Conservation (phyloP, 2,329 filamentous ascomycete genomes). For the Colletotrichum siamense region DNA sequence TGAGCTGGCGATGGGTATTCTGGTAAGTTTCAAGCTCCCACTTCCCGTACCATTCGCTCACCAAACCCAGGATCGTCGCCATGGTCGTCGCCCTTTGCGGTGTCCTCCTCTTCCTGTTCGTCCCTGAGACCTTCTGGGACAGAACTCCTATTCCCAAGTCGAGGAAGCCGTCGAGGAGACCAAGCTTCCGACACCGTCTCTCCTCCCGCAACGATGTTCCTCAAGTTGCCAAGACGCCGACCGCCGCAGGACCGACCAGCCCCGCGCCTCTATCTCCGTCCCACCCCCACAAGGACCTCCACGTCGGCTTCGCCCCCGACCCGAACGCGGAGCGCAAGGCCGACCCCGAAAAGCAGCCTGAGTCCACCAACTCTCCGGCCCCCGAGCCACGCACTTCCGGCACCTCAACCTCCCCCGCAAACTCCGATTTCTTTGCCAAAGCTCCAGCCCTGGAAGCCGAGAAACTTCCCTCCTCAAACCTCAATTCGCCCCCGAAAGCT, state of each 20-base stretch:
- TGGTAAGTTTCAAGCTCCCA: constrained; percentile 57
- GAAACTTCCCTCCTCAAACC: constrained; percentile 36
- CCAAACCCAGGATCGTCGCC: constrained; percentile 70
- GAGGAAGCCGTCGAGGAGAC: constrained; percentile 42
- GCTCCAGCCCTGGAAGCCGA: constrained; percentile 46
- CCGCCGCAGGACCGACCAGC: neutral
- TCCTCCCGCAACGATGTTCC: constrained; percentile 40
- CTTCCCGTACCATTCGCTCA: constrained; percentile 23
- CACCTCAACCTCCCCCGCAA: constrained; percentile 23
- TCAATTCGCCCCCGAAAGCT: constrained; percentile 35
- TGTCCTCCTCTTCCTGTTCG: constrained; percentile 82
- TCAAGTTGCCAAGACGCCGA: neutral
- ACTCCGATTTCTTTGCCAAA: constrained; percentile 28
- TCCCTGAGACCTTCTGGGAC: constrained; percentile 97
- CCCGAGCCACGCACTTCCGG: neutral
- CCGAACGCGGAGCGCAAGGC: neutral
- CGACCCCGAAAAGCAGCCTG: neutral
- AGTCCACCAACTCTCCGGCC: neutral
- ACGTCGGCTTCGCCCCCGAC: constrained; percentile 36
- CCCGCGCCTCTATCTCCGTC: neutral
- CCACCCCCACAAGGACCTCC: constrained; percentile 30
- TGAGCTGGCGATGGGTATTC: constrained; percentile 91
- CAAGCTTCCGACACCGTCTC: constrained; percentile 51
- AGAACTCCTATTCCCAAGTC: constrained; percentile 65
- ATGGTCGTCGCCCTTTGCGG: constrained; percentile 78